Evolutionary conservation across 2,329 filamentous ascomycete genomes (phyloP).

Genomic region (Phyllosticta citrichinensis): DNA sequence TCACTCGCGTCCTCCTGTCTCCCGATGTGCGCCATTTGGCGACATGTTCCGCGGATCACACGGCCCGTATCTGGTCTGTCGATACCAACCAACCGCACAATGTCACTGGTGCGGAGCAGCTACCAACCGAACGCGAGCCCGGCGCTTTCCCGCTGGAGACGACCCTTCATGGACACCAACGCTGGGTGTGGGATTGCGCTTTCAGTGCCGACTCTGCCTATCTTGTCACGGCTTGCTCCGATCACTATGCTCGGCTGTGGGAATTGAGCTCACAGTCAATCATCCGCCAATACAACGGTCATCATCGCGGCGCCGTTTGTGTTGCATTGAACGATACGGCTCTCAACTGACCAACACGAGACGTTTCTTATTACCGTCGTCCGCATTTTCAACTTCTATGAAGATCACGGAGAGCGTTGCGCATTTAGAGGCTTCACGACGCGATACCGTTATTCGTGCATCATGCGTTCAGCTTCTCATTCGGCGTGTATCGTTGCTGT

Average conservation of each 20-base stretch:
- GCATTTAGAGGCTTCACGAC: not conserved
- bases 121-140: slow-evolving; percentile 28
- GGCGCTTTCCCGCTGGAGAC: slow-evolving; percentile 72
- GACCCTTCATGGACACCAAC: slow-evolving; percentile 79
- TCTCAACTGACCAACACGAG: slow-evolving; percentile 16
- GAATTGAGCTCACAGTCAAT: slow-evolving; percentile 78
- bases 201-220: slow-evolving; percentile 92
- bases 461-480: not conserved
- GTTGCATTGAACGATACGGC: slow-evolving; percentile 74
- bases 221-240: slow-evolving; percentile 83
- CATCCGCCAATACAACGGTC: slow-evolving; percentile 90
- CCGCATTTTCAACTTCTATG: not conserved
- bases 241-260: slow-evolving; percentile 89
- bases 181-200: slow-evolving; percentile 96
- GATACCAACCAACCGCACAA: slow-evolving; percentile 40
- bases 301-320: slow-evolving; percentile 84
- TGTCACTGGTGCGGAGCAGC: slow-evolving; percentile 21
- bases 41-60: slow-evolving; percentile 88
- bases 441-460: not conserved
- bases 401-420: not conserved
- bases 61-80: slow-evolving; percentile 93
- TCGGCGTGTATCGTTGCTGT: not conserved
- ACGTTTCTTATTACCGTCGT: not conserved
- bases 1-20: slow-evolving; percentile 82
- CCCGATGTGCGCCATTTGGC: slow-evolving; percentile 91